phyloP scores from a whole-genome alignment of 2,329 filamentous ascomycete genomes.

The Aurifilum marmelostoma region DNA sequence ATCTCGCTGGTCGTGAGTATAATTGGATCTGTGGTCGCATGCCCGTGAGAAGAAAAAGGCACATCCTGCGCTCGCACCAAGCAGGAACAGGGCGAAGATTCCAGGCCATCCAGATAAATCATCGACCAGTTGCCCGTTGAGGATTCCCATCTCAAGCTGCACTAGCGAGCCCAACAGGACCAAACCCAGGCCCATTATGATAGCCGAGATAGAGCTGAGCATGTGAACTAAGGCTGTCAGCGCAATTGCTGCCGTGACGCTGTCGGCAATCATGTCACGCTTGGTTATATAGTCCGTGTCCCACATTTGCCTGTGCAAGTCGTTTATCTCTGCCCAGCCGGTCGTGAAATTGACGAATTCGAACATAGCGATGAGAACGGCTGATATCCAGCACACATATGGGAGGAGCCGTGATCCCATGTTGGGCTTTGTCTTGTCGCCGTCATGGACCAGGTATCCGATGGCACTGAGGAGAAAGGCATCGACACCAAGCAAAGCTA shows the following conservation, averaged over 20 bases:
- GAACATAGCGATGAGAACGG: neutral
- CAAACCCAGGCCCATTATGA: neutral
- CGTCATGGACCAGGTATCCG: neutral
- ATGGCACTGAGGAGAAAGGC: neutral
- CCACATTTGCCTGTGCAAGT: neutral
- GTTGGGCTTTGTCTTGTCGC: constrained; percentile 2
- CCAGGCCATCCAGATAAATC: neutral
- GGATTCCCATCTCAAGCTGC: neutral
- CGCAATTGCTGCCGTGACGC: neutral
- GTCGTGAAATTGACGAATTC: neutral
- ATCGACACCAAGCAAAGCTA: neutral
- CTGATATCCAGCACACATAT: constrained; percentile 2
- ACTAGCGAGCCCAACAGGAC: neutral
- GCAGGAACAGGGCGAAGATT: neutral
- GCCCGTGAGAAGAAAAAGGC: neutral
- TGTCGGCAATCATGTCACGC: neutral
- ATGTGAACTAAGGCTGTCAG: neutral
- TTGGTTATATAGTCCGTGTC: neutral
- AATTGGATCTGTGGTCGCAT: neutral
- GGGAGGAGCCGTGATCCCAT: constrained; percentile 2
- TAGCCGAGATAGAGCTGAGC: neutral
- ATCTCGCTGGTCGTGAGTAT: neutral
- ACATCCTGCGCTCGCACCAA: neutral
- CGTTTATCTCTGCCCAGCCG: neutral
- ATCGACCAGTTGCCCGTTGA: neutral